Base-by-base conservation (phyloP, 805 yeast genomes). In the Kodamaea kaohsiungensis region DNA sequence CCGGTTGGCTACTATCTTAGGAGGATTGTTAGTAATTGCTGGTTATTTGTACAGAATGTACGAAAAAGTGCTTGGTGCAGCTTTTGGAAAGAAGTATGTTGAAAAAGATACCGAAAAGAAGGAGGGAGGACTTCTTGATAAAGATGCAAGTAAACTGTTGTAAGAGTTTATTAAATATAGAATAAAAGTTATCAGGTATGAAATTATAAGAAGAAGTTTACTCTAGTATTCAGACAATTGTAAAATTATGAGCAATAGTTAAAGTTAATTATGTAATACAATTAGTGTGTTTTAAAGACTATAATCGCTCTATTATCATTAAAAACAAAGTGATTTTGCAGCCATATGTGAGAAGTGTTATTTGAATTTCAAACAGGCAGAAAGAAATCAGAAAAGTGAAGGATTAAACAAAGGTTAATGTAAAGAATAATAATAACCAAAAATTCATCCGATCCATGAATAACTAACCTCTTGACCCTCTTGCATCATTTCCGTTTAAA, bases 1-100 rank as follows among this genome's bases (percentile, higher is more conserved):
- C 9, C 81, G 92, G 59, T 70, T 92, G 48, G 87, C 88, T 7
- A 92, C 96, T 2, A 87, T 93, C 12, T 65, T 86, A 17, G 96
- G 98, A 12, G 97, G 98, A 10, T 70, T 91, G 12, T 75, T 89
- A 53, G 84, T 91, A 19, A 72, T 84, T 42, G 87, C 87, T 0
- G 81, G 86, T 15, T 90, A 91, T 85, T 42, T 78, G 2, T 88
- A 82, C 68, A 78, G 80, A 60, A 66, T 80, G 3, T 64, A 79
- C 19, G 96, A 89, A 60, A 79, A 77, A 60, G 42, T 80, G n/a
- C 63, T 87, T 37, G 63, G 75, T 6, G n/a, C 78, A 1, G 43
- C 77, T 0, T 79, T 84, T 61, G 96, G 96, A 13, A 83, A 82
- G 59, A 84, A 76, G 64, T 81, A 66, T 55, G 77, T 72, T 9